phyloP scores from a whole-genome alignment of 73 alveolate species.

The Paramecium primaurelia region DNA sequence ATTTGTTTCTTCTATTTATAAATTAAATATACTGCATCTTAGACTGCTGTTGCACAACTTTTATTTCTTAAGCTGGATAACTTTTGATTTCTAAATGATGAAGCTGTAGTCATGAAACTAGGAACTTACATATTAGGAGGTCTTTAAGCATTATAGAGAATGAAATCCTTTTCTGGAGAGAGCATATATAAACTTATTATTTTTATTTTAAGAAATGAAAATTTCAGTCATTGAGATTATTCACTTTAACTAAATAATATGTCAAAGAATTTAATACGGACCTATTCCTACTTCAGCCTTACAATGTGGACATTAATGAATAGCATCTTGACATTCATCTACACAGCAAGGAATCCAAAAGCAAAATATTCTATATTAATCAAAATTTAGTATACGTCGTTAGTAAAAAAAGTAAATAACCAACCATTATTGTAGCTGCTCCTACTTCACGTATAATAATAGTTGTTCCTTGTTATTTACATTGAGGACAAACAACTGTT shows the following conservation, averaged over 20 bases:
- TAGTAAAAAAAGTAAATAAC: neutral
- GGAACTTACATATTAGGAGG: neutral
- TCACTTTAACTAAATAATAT: neutral
- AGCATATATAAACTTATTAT: neutral
- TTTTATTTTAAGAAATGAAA: neutral
- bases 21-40: neutral
- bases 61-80: neutral
- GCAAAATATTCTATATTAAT: neutral
- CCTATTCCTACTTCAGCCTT: neutral
- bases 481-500: neutral
- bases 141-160: neutral
- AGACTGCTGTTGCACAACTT: neutral
- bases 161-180: neutral
- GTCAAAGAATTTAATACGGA: neutral
- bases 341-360: conserved; percentile 22
- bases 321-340: neutral
- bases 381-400: neutral
- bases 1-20: neutral
- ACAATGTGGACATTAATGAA: conserved; percentile 5
- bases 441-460: neutral
- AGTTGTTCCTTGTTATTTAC: neutral
- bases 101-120: neutral
- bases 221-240: neutral
- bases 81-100: neutral
- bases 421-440: neutral